phyloP scores from a whole-genome alignment of 192 early-diverging fungal genomes.

The Dissophora ornata region DNA sequence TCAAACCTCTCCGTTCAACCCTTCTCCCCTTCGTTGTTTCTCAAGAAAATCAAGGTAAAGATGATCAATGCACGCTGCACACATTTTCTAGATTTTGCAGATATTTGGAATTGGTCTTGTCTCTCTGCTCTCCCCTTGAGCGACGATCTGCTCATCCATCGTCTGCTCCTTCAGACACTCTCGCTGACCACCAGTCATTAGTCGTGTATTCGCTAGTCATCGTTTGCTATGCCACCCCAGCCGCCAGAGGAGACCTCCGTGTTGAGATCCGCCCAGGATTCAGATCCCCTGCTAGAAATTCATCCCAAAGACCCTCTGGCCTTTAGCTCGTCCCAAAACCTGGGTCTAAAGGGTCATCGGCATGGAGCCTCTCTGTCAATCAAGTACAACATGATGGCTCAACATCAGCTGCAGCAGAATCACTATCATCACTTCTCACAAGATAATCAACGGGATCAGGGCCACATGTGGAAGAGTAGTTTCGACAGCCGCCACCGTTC shows the following conservation, averaged over 20 bases:
- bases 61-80: no score
- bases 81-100: no score
- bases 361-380: background rate
- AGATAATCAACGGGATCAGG: background rate
- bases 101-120: no score
- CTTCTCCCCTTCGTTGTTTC: no score
- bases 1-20: no score
- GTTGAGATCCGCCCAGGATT: conserved; percentile 17
- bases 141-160: no score
- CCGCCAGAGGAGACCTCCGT: conserved; percentile 34
- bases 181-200: no score
- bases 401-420: background rate
- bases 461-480: background rate
- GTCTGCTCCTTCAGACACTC: no score
- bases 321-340: background rate
- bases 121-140: no score
- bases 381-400: conserved; percentile 7
- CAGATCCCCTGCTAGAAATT: conserved; percentile 12
- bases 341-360: background rate
- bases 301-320: conserved; percentile 33
- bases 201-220: background rate
- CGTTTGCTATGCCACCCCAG: conserved; percentile 22
- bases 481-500: background rate
- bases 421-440: background rate
- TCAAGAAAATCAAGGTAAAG: no score